phyloP scores from a whole-genome alignment of 768 basidiomycete species.

The Auricularia heimuer region DNA sequence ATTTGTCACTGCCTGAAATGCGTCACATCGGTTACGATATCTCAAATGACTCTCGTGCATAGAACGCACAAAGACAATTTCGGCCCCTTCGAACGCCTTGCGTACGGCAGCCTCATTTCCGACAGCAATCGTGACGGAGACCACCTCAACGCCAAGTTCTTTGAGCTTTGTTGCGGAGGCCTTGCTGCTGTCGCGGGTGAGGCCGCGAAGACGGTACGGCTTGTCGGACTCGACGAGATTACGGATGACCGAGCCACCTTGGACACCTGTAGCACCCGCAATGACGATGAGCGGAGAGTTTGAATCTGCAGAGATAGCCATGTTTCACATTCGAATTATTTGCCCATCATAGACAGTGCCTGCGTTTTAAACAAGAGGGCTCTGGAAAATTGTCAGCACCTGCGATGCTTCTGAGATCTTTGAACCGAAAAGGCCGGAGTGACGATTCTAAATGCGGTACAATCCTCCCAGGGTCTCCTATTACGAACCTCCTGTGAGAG shows the following conservation, averaged over 20 bases:
- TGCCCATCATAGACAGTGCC: too few relatives aligned
- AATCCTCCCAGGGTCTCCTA: too few relatives aligned
- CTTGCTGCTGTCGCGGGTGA: constrained; percentile 22
- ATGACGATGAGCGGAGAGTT: constrained; percentile 17
- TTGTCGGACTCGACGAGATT: constrained; percentile 23
- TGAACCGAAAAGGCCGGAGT: too few relatives aligned
- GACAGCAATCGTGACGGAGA: constrained; percentile 7
- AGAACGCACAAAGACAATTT: neutral
- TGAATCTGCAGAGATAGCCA: neutral
- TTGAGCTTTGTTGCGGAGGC: constrained; percentile 17
- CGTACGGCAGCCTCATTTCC: neutral
- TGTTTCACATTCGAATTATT: neutral
- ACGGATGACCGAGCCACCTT: constrained; percentile 23
- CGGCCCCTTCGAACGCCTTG: neutral
- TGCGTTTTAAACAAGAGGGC: too few relatives aligned
- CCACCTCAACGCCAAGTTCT: constrained; percentile 15
- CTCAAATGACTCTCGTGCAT: neutral
- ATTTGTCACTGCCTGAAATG: neutral
- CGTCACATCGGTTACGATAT: neutral
- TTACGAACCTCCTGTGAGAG: too few relatives aligned
- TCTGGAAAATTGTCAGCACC: too few relatives aligned
- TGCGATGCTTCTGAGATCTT: too few relatives aligned
- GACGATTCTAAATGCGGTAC: too few relatives aligned
- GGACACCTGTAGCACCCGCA: constrained; percentile 28
- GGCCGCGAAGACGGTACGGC: constrained; percentile 23